A percentile compares a stretch with the other conserved stretches of the same genome.
Evolutionary conservation across 1,139 yeast species (phyloP).

Genomic region (Diutina ranongensis): DNA sequence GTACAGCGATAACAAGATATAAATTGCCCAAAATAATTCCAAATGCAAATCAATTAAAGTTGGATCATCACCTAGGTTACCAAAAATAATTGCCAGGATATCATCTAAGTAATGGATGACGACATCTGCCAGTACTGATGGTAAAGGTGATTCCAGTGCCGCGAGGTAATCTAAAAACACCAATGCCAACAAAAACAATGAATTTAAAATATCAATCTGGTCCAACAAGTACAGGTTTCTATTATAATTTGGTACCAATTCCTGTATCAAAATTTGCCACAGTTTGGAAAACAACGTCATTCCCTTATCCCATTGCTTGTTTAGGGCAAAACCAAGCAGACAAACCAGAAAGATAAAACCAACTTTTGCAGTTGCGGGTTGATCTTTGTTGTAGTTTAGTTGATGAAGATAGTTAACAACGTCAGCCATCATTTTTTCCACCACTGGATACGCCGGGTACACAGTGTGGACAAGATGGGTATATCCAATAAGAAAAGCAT

Average conservation of each 20-base stretch:
- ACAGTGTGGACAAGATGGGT: conserved; percentile 12
- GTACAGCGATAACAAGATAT: conserved; percentile 8
- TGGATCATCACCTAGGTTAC: conserved; percentile 10
- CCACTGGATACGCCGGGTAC: conserved; percentile 13
- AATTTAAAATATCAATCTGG: conserved; percentile 28
- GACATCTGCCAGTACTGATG: conserved; percentile 14
- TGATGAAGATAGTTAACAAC: conserved; percentile 18
- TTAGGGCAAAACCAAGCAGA: background rate
- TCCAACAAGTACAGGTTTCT: conserved; percentile 16
- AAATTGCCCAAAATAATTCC: conserved; percentile 10
- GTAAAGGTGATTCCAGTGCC: conserved; percentile 14
- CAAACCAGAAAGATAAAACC: conserved; percentile 1
- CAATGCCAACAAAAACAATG: conserved; percentile 22
- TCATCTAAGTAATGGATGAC: conserved; percentile 37
- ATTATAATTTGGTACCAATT: conserved; percentile 30
- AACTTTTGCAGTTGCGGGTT: background rate
- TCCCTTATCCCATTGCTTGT: background rate
- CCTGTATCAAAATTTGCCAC: conserved; percentile 34
- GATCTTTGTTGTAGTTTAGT: background rate
- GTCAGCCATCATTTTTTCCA: conserved; percentile 17
- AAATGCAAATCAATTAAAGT: conserved; percentile 14
- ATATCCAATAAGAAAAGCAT: conserved; percentile 25
- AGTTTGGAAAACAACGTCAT: conserved; percentile 22
- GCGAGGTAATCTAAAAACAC: conserved; percentile 14
- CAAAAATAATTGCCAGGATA: conserved; percentile 16